These are phyloP conservation scores for Fusarium staphyleae DNA, from an alignment of 2,329 filamentous ascomycete genomes.

Conservation along the genomic window DNA sequence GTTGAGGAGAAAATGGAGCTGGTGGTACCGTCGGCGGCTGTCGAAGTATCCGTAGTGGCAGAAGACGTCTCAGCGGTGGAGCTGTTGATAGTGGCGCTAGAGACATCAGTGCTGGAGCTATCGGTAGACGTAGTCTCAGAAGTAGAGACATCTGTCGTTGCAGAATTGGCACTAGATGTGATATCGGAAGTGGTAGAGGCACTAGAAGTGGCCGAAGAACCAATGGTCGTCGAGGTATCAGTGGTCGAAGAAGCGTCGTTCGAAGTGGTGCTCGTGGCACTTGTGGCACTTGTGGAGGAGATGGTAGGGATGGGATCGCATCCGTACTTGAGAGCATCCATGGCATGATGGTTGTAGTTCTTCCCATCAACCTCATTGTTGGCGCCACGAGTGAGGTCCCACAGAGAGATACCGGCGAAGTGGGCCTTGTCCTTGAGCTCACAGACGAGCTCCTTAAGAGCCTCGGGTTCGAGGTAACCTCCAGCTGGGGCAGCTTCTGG, in stretches of 20 bases:
- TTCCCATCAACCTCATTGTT: slow-evolving; percentile 45
- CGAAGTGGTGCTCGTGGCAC: slow-evolving; percentile 15
- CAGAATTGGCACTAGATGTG: neutral
- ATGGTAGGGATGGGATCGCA: slow-evolving; percentile 43
- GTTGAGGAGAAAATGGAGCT: neutral
- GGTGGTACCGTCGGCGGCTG: neutral
- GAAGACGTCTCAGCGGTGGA: neutral
- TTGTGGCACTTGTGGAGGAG: too few species aligned
- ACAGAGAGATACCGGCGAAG: slow-evolving; percentile 57
- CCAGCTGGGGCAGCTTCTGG: slow-evolving; percentile 35
- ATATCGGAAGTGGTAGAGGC: slow-evolving; percentile 2
- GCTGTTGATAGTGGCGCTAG: neutral
- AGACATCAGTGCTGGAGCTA: neutral
- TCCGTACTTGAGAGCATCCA: slow-evolving; percentile 49
- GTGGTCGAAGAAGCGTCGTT: slow-evolving; percentile 16
- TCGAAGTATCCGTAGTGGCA: neutral
- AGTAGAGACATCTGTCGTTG: slow-evolving; percentile 22
- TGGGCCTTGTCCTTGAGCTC: slow-evolving; percentile 45
- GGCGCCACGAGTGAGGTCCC: slow-evolving; percentile 51
- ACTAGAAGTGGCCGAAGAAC: slow-evolving; percentile 1
- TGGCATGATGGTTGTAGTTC: slow-evolving; percentile 48
- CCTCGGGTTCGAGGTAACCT: slow-evolving; percentile 47
- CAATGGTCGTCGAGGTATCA: slow-evolving; percentile 13
- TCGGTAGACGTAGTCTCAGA: slow-evolving; percentile 23
- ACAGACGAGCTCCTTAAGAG: slow-evolving; percentile 50